These are phyloP conservation scores for Quercus berberidifolia DNA, from an alignment of 306 rosid genomes.

Conservation along the genomic window DNA sequence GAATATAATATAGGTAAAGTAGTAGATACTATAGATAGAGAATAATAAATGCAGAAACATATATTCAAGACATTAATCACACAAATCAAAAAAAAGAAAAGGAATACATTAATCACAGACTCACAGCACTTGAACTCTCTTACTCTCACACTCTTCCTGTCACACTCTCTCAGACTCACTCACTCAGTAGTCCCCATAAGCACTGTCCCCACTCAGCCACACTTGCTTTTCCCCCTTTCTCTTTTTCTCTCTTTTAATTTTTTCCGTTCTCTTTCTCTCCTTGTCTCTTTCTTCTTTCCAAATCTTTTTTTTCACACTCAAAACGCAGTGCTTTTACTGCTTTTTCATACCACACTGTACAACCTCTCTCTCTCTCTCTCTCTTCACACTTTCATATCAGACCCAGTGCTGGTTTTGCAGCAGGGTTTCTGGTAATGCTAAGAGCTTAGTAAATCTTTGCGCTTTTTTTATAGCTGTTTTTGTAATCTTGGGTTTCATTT, in stretches of 20 bases:
- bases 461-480: not conserved
- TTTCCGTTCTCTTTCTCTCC: conserved; percentile 18
- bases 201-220: conserved; percentile 26
- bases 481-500: conserved; percentile 10
- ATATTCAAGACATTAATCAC: no score
- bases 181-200: no score
- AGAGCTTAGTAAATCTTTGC: conserved; percentile 18
- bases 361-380: not conserved
- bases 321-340: conserved; percentile 21
- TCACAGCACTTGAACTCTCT: no score
- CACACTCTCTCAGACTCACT: not conserved
- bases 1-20: no score
- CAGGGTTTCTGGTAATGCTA: conserved; percentile 53
- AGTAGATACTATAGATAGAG: no score
- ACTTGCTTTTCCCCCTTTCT: conserved; percentile 10
- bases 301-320: conserved; percentile 29
- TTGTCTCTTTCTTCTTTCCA: conserved; percentile 17
- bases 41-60: no score
- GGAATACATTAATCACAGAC: no score
- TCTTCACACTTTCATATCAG: not conserved
- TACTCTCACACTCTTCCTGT: no score
- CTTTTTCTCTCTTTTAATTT: not conserved
- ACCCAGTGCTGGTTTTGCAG: conserved; percentile 18
- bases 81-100: no score
- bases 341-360: not conserved